A percentile compares a stretch with the other conserved stretches of the same genome.
Evolutionary conservation across 352 stramenopile genomes (phyloP).

Genomic region (Albugo laibachii): DNA sequence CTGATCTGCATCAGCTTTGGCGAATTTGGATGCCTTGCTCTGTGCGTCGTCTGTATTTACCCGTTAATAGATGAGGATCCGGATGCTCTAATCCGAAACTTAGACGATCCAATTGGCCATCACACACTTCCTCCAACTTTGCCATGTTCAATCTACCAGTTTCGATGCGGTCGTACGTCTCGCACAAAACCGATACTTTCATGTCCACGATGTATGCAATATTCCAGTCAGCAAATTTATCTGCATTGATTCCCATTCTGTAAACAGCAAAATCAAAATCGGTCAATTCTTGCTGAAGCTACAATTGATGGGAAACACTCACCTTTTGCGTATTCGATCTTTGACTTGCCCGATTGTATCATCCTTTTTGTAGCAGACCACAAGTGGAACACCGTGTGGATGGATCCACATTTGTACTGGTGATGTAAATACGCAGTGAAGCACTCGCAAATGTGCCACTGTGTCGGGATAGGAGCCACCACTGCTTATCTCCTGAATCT

Average conservation of each 20-base stretch:
- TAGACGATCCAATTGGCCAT: slow-evolving; percentile 1
- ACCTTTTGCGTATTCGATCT: slow-evolving; percentile 43
- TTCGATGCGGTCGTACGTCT: slow-evolving; percentile 47
- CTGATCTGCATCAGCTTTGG: slow-evolving; percentile 19
- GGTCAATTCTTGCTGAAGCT: slow-evolving; percentile 5
- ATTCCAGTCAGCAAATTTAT: slow-evolving; percentile 50
- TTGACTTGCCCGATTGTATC: slow-evolving; percentile 54
- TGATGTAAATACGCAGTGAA: background rate
- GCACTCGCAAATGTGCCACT: background rate
- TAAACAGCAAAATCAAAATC: background rate
- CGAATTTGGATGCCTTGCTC: slow-evolving; percentile 76
- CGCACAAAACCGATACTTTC: slow-evolving; percentile 31
- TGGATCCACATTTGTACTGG: slow-evolving; percentile 28
- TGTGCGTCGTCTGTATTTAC: slow-evolving; percentile 23
- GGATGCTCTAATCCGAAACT: slow-evolving; percentile 50
- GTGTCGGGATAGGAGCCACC: background rate
- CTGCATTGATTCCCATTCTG: slow-evolving; percentile 45
- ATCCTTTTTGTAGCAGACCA: slow-evolving; percentile 37
- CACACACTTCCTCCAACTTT: slow-evolving; percentile 37
- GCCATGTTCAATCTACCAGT: slow-evolving; percentile 28
- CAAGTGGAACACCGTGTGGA: slow-evolving; percentile 39
- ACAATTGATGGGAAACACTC: slow-evolving; percentile 1
- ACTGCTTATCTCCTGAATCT: slow-evolving; percentile 1
- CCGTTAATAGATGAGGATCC: slow-evolving; percentile 19
- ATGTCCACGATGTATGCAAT: slow-evolving; percentile 57